A percentile compares a stretch with the other conserved stretches of the same genome.
phyloP scores from a whole-genome alignment of 192 early-diverging fungal species.

The Gryganskiella cystojenkinii region DNA sequence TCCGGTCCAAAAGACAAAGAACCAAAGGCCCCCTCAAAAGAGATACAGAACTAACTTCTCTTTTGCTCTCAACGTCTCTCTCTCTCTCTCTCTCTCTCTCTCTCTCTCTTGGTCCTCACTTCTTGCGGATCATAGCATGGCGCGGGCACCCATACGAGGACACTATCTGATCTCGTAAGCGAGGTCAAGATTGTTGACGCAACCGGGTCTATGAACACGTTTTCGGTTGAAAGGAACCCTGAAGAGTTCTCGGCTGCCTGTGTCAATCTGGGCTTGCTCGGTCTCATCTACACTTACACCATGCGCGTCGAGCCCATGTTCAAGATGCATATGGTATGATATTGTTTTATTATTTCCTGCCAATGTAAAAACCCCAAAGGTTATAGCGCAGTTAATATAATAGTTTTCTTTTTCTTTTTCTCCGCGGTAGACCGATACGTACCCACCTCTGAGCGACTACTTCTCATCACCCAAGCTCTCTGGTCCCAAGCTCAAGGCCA shows the following conservation, averaged over 20 bases:
- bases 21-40: too few species aligned
- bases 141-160: constrained; percentile 25
- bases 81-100: too few species aligned
- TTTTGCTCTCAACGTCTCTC: too few species aligned
- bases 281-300: constrained; percentile 49
- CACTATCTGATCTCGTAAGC: constrained; percentile 40
- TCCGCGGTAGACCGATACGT: constrained; percentile 19
- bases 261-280: constrained; percentile 50
- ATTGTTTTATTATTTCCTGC: neutral
- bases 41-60: too few species aligned
- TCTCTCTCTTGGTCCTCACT: too few species aligned
- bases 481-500: constrained; percentile 20
- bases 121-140: constrained; percentile 36
- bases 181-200: constrained; percentile 42
- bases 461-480: constrained; percentile 6
- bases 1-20: too few species aligned
- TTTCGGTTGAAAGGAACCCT: constrained; percentile 19
- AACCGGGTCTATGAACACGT: constrained; percentile 30
- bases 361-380: too few species aligned
- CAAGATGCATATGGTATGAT: constrained; percentile 31
- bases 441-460: constrained; percentile 9
- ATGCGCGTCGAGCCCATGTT: constrained; percentile 52
- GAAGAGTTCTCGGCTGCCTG: constrained; percentile 37
- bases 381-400: neutral
- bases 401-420: neutral